A percentile compares a stretch with the other conserved stretches of the same genome.
Evolutionary conservation across 805 yeast species (phyloP).

Genomic region (Debaryomyces prosopidis): DNA sequence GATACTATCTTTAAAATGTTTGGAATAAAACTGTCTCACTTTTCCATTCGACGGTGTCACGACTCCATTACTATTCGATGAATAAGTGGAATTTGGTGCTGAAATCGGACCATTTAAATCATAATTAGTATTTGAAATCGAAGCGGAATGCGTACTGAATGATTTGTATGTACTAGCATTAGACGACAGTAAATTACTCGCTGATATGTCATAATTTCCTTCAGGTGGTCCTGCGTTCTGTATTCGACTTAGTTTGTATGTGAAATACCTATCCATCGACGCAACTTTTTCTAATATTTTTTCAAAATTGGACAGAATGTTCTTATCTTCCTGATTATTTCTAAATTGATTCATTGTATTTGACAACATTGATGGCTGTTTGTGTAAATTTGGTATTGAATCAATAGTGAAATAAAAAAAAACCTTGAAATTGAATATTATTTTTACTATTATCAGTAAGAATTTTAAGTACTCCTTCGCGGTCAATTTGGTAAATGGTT

Average conservation of each 20-base stretch:
- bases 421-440: constrained; percentile 34
- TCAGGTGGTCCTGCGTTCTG: neutral
- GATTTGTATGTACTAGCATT: neutral
- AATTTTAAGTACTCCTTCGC: constrained; percentile 38
- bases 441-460: constrained; percentile 36
- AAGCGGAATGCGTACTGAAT: neutral
- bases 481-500: constrained; percentile 38
- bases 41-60: neutral
- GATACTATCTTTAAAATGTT: neutral
- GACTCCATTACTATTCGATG: neutral
- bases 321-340: constrained; percentile 2
- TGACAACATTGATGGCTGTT: constrained; percentile 2
- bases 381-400: constrained; percentile 7
- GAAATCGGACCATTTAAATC: neutral
- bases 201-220: neutral
- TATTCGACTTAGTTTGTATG: constrained; percentile 5
- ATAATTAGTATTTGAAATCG: neutral
- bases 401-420: constrained; percentile 16
- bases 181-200: neutral
- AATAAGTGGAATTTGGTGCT: neutral
- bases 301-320: constrained; percentile 14
- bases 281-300: constrained; percentile 16
- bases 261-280: constrained; percentile 15
- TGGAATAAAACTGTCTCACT: neutral
- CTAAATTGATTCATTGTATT: constrained; percentile 12